Evolutionary conservation across 768 basidiomycete genomes (phyloP), one percentile per base, ranked within the genome.

Genomic region (Phanerodontia chrysosporium): DNA sequence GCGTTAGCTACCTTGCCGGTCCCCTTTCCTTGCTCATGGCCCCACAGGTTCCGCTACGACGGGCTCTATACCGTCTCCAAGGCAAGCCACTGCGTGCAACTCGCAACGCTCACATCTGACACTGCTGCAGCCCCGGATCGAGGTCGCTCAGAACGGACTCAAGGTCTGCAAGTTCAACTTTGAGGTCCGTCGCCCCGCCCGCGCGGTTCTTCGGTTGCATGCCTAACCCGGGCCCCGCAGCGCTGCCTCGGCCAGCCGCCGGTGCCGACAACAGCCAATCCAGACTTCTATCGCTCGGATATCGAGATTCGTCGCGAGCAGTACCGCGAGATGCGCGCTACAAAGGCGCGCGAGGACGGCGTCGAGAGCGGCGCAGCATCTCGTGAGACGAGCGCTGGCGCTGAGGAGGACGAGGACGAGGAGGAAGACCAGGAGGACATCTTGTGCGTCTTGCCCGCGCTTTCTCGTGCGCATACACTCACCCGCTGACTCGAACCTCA

Each of bases 111-210:
- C 13, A 13, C 32, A 7, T 6, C 32, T 35, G 7, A 35, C 32
- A 6, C 13, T 13, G 7, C 22, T 48, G 46, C 21, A 53, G 52
- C 35, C 52, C 8, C 21, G 52, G n/a, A 39, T 39, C 22, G 52
- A 53, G 35, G 14, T 22, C 21, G 35, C 10, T 36, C 22, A 16
- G 6, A 25, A 18, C 7, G 52, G 52, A 21, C 28, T 53, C 22
- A 24, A 53, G 13, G 21, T 53, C n/a, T 53, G 52, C 24, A 53
- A 53, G n/a, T 53, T 53, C 36, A 36, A 53, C 22, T 53, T 53
- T 22, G 22, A 30, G 3, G 52, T 53, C 21, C 7, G 52, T n/a
- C 8, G 6, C 39, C 39, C 9, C 18, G 44, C 22, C 22, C 3
- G 4, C 27, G 21, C n/a, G 30, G 7, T 52, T 35, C 21, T 52